Evolutionary conservation across 2,329 filamentous ascomycete genomes (phyloP).

Genomic region (Pseudopyrenochaeta lycopersici): DNA sequence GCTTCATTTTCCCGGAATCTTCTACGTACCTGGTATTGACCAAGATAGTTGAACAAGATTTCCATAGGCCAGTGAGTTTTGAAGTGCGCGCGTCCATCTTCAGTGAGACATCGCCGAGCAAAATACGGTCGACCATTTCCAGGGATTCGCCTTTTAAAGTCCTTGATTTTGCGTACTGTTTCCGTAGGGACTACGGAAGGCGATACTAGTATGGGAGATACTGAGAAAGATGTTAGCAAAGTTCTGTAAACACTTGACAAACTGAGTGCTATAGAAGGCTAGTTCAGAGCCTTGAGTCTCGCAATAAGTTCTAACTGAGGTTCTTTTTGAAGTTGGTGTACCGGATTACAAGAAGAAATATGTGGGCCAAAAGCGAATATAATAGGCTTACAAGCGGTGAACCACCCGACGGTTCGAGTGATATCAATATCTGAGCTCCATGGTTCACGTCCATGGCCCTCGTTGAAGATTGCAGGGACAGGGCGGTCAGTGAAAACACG

Average conservation of each 20-base stretch:
- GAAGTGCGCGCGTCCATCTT: slow-evolving; percentile 38
- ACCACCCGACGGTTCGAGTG: slow-evolving; percentile 68
- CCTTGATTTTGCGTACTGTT: slow-evolving; percentile 64
- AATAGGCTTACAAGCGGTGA: slow-evolving; percentile 59
- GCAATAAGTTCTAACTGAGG: no score
- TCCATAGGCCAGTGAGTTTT: slow-evolving; percentile 60
- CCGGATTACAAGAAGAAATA: not conserved
- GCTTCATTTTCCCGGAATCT: not conserved
- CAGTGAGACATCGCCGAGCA: slow-evolving; percentile 38
- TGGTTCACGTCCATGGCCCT: slow-evolving; percentile 49
- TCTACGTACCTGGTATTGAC: slow-evolving; percentile 57
- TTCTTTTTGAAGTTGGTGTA: no score
- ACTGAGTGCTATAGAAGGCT: no score
- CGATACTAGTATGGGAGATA: slow-evolving; percentile 55
- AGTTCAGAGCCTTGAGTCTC: no score
- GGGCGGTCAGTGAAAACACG: slow-evolving; percentile 64
- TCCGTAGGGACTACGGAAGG: slow-evolving; percentile 51
- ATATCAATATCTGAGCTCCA: slow-evolving; percentile 60
- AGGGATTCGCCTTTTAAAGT: slow-evolving; percentile 54
- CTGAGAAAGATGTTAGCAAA: slow-evolving; percentile 1
- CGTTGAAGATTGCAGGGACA: slow-evolving; percentile 59
- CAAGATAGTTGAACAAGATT: slow-evolving; percentile 66
- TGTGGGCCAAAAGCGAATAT: not conserved
- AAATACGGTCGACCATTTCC: slow-evolving; percentile 58
- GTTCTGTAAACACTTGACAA: not conserved